phyloP scores from a whole-genome alignment of 768 basidiomycete species.

The Collybia mongolica region DNA sequence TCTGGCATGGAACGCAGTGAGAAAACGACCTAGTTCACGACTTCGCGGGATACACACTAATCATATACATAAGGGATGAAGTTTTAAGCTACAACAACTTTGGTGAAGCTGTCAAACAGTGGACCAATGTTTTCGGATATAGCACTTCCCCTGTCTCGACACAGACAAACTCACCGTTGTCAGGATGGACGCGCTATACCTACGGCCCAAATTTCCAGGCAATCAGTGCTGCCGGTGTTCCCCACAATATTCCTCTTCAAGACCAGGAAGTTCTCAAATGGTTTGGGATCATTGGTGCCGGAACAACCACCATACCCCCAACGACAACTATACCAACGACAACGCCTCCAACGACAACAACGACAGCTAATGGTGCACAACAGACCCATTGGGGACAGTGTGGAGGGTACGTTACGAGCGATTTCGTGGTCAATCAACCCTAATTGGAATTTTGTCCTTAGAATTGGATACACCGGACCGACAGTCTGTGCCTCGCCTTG shows the following conservation, averaged over 20 bases:
- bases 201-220: conserved; percentile 51
- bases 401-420: conserved; percentile 14
- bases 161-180: conserved; percentile 37
- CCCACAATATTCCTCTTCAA: conserved; percentile 52
- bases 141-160: conserved; percentile 37
- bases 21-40: conserved; percentile 1
- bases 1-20: conserved; percentile 53
- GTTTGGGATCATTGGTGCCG: conserved; percentile 41
- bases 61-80: conserved; percentile 36
- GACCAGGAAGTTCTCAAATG: conserved; percentile 44
- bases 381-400: conserved; percentile 22
- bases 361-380: conserved; percentile 9
- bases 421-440: conserved; percentile 2
- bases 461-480: conserved; percentile 27
- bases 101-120: conserved; percentile 50
- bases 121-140: conserved; percentile 54
- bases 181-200: conserved; percentile 44
- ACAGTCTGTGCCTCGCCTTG: conserved; percentile 20
- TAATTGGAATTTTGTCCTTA: conserved; percentile 8
- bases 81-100: conserved; percentile 51
- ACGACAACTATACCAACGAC: conserved; percentile 11
- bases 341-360: conserved; percentile 15
- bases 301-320: not conserved
- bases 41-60: not conserved
- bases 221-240: conserved; percentile 45